These are phyloP conservation scores for Prinsepia uniflora DNA, from an alignment of 306 rosid species.

Conservation along the genomic window DNA sequence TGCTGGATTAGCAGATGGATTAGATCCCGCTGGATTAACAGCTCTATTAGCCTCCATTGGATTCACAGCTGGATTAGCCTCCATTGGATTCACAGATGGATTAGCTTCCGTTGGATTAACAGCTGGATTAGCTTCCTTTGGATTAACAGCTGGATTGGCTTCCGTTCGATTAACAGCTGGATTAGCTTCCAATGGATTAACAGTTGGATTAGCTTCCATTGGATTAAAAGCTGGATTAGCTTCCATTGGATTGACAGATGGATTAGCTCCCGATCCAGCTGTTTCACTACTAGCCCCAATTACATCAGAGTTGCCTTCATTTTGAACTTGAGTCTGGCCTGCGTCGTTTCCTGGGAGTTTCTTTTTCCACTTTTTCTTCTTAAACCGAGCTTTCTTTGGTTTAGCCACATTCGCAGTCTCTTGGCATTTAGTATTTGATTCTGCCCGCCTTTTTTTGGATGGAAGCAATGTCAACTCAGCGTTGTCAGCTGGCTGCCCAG, in stretches of 20 bases:
- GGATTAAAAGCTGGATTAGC: too few species aligned
- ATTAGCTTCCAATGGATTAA: too few species aligned
- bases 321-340: conserved; percentile 21
- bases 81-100: too few species aligned
- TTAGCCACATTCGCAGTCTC: conserved; percentile 40
- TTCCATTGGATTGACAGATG: conserved; percentile 7
- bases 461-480: conserved; percentile 75
- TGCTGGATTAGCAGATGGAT: too few species aligned
- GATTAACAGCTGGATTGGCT: too few species aligned
- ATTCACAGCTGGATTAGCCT: too few species aligned
- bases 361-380: conserved; percentile 43
- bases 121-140: too few species aligned
- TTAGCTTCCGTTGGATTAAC: too few species aligned
- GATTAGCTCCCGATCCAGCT: conserved; percentile 15
- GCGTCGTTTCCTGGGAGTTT: conserved; percentile 28
- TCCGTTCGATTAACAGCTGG: too few species aligned
- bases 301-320: conserved; percentile 7
- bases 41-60: too few species aligned
- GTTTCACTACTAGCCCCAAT: conserved; percentile 18
- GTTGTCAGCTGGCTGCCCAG: conserved; percentile 35
- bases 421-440: conserved; percentile 23
- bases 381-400: conserved; percentile 50
- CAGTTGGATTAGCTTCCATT: too few species aligned
- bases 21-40: too few species aligned
- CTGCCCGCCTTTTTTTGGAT: conserved; percentile 44